phyloP scores from a whole-genome alignment of 2,329 filamentous ascomycete species.

The Penicillium sp. region DNA sequence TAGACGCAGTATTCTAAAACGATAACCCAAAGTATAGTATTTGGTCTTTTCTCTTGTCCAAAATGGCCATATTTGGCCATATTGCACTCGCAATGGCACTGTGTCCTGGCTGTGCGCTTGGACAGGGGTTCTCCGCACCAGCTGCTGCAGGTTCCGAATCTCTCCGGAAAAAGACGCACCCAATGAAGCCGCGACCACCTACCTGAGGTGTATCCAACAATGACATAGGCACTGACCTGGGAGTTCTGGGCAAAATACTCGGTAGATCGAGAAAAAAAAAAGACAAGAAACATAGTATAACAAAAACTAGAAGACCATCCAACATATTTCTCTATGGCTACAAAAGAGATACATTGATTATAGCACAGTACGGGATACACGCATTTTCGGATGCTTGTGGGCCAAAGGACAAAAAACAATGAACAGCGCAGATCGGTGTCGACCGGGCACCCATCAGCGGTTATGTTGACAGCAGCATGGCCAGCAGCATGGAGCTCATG shows the following conservation, averaged over 20 bases:
- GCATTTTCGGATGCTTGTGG: conserved; percentile 38
- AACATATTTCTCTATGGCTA: conserved; percentile 38
- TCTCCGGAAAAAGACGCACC: conserved; percentile 20
- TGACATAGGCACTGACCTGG: background rate
- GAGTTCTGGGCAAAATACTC: background rate
- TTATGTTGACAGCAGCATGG: conserved; percentile 19
- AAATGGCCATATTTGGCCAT: conserved; percentile 2
- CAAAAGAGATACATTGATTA: conserved; percentile 48
- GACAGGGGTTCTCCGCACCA: conserved; percentile 31
- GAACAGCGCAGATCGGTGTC: conserved; percentile 19
- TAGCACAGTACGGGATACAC: conserved; percentile 48
- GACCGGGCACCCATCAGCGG: conserved; percentile 8
- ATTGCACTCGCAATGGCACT: background rate
- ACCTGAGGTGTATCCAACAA: background rate
- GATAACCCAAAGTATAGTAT: background rate
- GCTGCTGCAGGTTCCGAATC: conserved; percentile 27
- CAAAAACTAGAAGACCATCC: conserved; percentile 15
- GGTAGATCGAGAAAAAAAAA: background rate
- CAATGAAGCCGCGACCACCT: background rate
- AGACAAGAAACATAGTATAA: background rate
- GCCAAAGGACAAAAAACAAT: conserved; percentile 29
- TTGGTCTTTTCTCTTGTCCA: background rate
- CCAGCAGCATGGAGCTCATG: conserved; percentile 9
- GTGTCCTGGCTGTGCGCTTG: background rate
- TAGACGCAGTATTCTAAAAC: background rate